Base-by-base conservation (phyloP, 148 eudicot genomes). In the Polygonum aviculare region DNA sequence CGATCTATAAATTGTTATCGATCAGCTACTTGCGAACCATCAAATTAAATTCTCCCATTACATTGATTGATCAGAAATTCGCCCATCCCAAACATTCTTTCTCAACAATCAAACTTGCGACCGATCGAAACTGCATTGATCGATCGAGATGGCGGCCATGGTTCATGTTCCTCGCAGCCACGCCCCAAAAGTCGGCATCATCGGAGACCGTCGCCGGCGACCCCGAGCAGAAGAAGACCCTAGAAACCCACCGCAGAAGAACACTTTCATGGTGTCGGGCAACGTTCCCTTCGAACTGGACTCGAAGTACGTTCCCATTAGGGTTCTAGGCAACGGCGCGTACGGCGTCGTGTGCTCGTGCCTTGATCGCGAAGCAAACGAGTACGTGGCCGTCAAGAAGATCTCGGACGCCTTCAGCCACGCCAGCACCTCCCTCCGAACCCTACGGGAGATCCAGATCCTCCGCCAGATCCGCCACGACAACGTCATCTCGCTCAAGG, bases 311-410 rank as follows among this genome's bases (percentile, higher is more conserved):
- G n/a, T 36, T 0, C 86, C 88, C 0, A 62, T 81, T 0, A 35
- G 75, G n/a, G 77, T 63, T 2, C 12, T 87, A 33, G 90, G 90
- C 31, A 83, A 35, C 8, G 90, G 88, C 4, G 19, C 87, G 0
- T 87, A 84, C 39, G 89, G 87, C 7, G 81, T 80, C 18, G 90
- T 87, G 4, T 87, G 88, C 22, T 80, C 81, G 0, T 77, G 78
- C 9, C 18, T 77, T 2, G 74, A 87, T 38, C 75, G 73, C 5
- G 74, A 78, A 38, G 85, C 88, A 0, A 75, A 77, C 0, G 82
- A 85, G 78, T 72, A 40, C 47, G 90, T 87, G 10, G 88, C 86
- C 1, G 82, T 87, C 11, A 87, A 87, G 76, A 87, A 83, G 84
- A 82, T 85, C 12, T 71, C 6, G 3, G 52, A 83, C 41, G 86